Conservation (phyloP, 2,329 filamentous ascomycete species). For the Geosmithia flava region DNA sequence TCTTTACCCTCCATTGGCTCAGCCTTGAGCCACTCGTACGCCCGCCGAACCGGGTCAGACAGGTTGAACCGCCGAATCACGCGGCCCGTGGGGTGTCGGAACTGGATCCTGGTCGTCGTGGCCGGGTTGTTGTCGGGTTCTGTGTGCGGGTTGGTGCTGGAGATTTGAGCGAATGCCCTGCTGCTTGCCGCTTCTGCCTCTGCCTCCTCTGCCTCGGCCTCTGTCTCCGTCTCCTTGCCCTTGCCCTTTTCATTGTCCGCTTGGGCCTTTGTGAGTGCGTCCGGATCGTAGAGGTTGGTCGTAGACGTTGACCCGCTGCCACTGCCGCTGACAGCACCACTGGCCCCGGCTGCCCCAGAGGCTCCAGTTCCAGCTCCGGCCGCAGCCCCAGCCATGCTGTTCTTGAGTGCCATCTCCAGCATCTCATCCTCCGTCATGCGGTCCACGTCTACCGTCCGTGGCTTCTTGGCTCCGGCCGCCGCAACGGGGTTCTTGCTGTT, state of each 20-base stretch:
- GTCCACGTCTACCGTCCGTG: constrained; percentile 62
- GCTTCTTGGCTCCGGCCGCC: constrained; percentile 46
- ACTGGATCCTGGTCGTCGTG: constrained; percentile 79
- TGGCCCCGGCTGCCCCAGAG: constrained; percentile 1
- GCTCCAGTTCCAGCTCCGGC: not conserved
- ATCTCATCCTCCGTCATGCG: constrained; percentile 96
- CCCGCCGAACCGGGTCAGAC: constrained; percentile 62
- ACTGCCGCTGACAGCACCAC: constrained; percentile 9
- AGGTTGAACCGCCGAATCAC: constrained; percentile 78
- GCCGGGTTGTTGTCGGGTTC: constrained; percentile 65
- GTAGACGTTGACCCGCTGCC: constrained; percentile 21
- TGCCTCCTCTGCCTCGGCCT: constrained; percentile 23
- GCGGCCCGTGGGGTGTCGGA: constrained; percentile 72
- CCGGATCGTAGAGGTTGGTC: constrained; percentile 63
- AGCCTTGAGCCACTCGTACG: constrained; percentile 96
- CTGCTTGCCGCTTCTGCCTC: constrained; percentile 11
- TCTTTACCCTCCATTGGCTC: constrained; percentile 70
- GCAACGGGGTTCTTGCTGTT: constrained; percentile 91
- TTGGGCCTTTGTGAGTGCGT: constrained; percentile 65
- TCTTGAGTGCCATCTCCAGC: constrained; percentile 85
- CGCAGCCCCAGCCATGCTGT: constrained; percentile 55
- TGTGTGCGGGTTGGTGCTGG: constrained; percentile 57
- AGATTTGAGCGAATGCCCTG: constrained; percentile 55
- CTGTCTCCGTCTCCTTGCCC: constrained; percentile 30
- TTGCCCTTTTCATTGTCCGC: constrained; percentile 38